Evolutionary conservation across 305 asterid genomes (phyloP).

Genomic region (Withania somnifera): DNA sequence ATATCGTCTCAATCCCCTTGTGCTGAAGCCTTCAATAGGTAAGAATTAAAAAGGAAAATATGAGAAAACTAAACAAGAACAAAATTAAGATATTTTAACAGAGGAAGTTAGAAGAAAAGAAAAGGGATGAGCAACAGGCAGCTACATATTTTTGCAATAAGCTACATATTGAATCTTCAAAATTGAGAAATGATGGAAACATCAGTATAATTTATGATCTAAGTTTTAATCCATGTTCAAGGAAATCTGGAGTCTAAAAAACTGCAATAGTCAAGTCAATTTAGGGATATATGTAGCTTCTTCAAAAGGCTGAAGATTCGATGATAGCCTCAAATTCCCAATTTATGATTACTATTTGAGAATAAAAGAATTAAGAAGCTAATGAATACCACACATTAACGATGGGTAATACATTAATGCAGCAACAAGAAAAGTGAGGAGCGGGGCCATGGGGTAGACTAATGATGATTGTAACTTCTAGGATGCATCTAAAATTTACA

Average conservation of each 20-base stretch:
- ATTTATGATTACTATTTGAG: neutral
- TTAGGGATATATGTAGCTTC: neutral
- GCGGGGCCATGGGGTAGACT: neutral
- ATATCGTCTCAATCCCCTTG: conserved; percentile 63
- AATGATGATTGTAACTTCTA: neutral
- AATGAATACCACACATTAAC: neutral
- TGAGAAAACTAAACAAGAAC: conserved; percentile 8
- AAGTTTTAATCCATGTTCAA: neutral
- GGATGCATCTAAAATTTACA: neutral
- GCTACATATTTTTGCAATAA: neutral
- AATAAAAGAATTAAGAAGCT: neutral
- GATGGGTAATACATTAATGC: neutral
- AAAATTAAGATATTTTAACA: neutral
- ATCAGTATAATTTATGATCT: neutral
- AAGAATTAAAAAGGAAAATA: neutral
- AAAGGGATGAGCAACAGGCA: neutral
- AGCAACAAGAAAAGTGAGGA: neutral
- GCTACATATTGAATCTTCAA: neutral
- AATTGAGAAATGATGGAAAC: neutral
- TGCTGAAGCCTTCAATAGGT: conserved; percentile 57
- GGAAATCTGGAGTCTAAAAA: neutral
- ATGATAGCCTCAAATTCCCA: neutral
- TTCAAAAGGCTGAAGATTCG: neutral
- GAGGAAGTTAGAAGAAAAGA: neutral
- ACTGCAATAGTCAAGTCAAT: neutral